phyloP scores from a whole-genome alignment of 139 green algal species.

The Desmodesmus armatus region DNA sequence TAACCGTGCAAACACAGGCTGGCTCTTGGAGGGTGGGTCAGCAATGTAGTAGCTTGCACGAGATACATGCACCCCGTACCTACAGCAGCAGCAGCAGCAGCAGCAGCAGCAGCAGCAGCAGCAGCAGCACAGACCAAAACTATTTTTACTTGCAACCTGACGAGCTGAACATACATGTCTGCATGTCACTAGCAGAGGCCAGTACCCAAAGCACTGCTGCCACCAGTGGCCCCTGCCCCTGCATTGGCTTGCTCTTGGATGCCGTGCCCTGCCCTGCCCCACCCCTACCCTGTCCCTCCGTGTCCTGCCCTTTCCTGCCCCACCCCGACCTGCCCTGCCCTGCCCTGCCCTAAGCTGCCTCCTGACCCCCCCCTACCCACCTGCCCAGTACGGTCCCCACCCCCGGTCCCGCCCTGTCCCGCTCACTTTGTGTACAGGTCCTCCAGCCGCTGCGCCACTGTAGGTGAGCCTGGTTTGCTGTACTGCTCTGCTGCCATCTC shows the following conservation, averaged over 20 bases:
- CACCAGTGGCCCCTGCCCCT: no score
- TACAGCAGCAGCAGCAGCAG: not conserved
- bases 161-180: no score
- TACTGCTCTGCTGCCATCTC: slow-evolving; percentile 72
- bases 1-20: slow-evolving; percentile 69
- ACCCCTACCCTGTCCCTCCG: no score
- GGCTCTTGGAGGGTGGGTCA: slow-evolving; percentile 57
- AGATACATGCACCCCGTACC: slow-evolving; percentile 67
- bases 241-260: no score
- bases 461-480: slow-evolving; percentile 40
- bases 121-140: not conserved
- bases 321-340: no score
- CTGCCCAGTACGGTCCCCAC: no score
- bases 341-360: no score
- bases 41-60: slow-evolving; percentile 74
- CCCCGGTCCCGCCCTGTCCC: not conserved
- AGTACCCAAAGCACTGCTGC: no score
- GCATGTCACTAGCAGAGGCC: no score
- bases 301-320: no score
- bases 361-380: not conserved
- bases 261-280: no score
- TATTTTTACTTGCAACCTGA: no score
- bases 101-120: not conserved
- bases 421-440: slow-evolving; percentile 50
- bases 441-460: slow-evolving; percentile 58